phyloP scores from a whole-genome alignment of 257 asterid genomes.

The Anisodus acutangulus region DNA sequence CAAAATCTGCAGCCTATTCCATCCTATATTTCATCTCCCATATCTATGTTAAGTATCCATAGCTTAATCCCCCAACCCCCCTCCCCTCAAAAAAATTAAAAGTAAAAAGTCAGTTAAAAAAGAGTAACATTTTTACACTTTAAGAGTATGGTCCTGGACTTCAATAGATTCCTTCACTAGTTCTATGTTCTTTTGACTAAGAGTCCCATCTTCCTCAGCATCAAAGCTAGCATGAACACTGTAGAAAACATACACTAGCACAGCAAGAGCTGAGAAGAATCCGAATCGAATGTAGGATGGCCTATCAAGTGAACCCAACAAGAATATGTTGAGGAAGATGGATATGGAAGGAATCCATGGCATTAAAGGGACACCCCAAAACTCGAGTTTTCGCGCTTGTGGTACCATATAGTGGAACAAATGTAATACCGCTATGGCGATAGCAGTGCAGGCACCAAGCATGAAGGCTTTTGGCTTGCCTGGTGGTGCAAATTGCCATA shows the following conservation, averaged over 20 bases:
- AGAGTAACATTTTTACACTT: constrained; percentile 48
- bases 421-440: constrained; percentile 56
- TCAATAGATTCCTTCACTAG: constrained; percentile 55
- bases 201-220: constrained; percentile 72
- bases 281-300: constrained; percentile 77
- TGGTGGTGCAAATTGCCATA: constrained; percentile 66
- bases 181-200: constrained; percentile 58
- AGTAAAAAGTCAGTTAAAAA: constrained; percentile 27
- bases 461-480: constrained; percentile 69
- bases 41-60: constrained; percentile 22
- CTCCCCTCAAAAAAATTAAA: neutral
- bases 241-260: constrained; percentile 68
- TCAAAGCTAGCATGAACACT: constrained; percentile 95
- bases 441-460: constrained; percentile 64
- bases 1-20: constrained; percentile 27
- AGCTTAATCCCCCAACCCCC: neutral
- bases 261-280: constrained; percentile 67
- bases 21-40: constrained; percentile 18
- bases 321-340: constrained; percentile 80
- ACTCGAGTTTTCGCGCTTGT: constrained; percentile 73
- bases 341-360: constrained; percentile 95
- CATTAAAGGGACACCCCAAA: constrained; percentile 97
- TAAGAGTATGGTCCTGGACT: constrained; percentile 49
- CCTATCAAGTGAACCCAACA: constrained; percentile 71
- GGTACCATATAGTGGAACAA: constrained; percentile 71